Conservation (phyloP, 352 stramenopile genomes). For the Thalassiosira hispida region DNA sequence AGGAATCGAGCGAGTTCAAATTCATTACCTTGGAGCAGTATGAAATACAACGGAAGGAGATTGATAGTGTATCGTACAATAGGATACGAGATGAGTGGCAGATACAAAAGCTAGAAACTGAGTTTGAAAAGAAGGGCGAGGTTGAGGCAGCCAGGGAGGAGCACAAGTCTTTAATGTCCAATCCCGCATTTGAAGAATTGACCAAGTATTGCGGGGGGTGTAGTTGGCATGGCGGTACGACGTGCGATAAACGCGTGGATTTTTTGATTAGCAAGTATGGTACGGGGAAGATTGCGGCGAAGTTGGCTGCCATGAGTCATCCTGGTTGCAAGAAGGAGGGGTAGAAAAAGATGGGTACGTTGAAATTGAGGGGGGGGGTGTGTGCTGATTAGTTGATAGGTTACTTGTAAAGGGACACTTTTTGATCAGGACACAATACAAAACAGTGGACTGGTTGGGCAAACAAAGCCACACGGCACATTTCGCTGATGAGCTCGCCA, state of each 20-base stretch:
- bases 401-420: too few relatives aligned
- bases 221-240: slow-evolving; percentile 2
- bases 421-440: too few relatives aligned
- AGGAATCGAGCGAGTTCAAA: slow-evolving; percentile 30
- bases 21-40: slow-evolving; percentile 33
- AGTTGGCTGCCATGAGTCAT: slow-evolving; percentile 19
- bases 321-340: not conserved
- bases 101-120: slow-evolving; percentile 4
- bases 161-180: slow-evolving; percentile 18
- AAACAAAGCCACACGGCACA: too few relatives aligned
- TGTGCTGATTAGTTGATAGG: too few relatives aligned
- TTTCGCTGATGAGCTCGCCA: too few relatives aligned
- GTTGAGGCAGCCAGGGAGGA: slow-evolving; percentile 9
- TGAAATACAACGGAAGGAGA: slow-evolving; percentile 7
- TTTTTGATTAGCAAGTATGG: slow-evolving; percentile 42
- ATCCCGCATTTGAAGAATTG: slow-evolving; percentile 6
- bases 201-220: slow-evolving; percentile 34
- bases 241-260: slow-evolving; percentile 18
- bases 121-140: slow-evolving; percentile 10
- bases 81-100: not conserved
- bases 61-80: not conserved
- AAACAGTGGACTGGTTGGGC: too few relatives aligned
- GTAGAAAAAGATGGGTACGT: too few relatives aligned
- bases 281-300: not conserved
- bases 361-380: too few relatives aligned